phyloP scores from a whole-genome alignment of 495 filamentous ascomycete genomes.

The Hypoxylon fuscum region DNA sequence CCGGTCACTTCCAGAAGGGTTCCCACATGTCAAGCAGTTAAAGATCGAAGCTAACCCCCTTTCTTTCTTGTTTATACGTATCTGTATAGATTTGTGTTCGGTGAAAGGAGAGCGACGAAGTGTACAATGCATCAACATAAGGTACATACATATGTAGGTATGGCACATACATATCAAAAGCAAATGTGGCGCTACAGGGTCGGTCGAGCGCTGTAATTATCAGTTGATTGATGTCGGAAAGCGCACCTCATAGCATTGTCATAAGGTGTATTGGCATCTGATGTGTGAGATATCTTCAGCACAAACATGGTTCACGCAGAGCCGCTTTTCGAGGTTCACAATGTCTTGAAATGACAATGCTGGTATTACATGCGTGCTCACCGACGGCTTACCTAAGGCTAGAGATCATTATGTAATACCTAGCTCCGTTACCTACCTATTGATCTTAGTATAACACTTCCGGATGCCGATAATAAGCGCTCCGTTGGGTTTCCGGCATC shows the following conservation, averaged over 20 bases:
- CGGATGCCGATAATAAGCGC: neutral
- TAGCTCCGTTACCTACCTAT: neutral
- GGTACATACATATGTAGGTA: too few relatives aligned
- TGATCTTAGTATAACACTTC: neutral
- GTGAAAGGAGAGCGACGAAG: neutral
- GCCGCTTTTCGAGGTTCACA: conserved; percentile 11
- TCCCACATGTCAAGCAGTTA: neutral
- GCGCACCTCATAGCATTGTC: too few relatives aligned
- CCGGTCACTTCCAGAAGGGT: neutral
- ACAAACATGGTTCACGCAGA: too few relatives aligned
- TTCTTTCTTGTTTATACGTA: neutral
- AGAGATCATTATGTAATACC: too few relatives aligned
- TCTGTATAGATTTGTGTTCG: neutral
- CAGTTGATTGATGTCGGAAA: neutral
- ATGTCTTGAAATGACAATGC: conserved; percentile 1
- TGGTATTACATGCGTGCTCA: too few relatives aligned
- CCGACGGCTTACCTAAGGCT: too few relatives aligned
- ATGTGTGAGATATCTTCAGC: neutral
- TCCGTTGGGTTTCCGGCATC: neutral
- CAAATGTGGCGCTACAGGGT: too few relatives aligned
- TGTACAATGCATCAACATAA: neutral
- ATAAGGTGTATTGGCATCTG: too few relatives aligned
- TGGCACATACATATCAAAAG: too few relatives aligned
- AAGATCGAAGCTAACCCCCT: neutral
- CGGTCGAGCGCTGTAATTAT: too few relatives aligned